Evolutionary conservation across 768 basidiomycete genomes (phyloP).

Genomic region (Leccinum imitatum): DNA sequence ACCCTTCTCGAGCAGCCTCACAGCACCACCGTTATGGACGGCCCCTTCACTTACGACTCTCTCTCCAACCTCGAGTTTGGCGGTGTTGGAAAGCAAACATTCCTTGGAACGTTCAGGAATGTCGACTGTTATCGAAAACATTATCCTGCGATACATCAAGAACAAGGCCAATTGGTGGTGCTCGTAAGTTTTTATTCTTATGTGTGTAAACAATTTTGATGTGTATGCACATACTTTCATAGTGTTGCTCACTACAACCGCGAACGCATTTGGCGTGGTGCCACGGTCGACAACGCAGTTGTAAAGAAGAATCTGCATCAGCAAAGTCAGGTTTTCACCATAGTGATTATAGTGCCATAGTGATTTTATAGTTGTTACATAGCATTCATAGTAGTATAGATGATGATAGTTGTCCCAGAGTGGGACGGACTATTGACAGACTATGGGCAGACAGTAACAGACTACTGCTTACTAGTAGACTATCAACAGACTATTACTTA

Average conservation of each 20-base stretch:
- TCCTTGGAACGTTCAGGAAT: constrained; percentile 99
- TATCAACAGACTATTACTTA: too few relatives aligned
- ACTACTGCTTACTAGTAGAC: too few relatives aligned
- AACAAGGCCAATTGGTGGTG: constrained; percentile 95
- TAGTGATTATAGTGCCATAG: too few relatives aligned
- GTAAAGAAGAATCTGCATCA: constrained; percentile 89
- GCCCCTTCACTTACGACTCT: constrained; percentile 46
- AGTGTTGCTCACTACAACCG: constrained; percentile 97
- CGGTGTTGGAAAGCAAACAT: constrained; percentile 97
- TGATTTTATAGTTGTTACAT: too few relatives aligned
- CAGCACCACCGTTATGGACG: constrained; percentile 51
- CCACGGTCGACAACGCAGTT: constrained; percentile 97
- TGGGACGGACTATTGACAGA: too few relatives aligned
- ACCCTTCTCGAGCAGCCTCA: constrained; percentile 51
- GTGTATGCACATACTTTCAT: constrained; percentile 1
- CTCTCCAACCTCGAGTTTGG: constrained; percentile 55
- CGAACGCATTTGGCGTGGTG: constrained; percentile 94
- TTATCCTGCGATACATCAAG: constrained; percentile 86
- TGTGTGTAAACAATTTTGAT: neutral
- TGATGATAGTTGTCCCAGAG: too few relatives aligned
- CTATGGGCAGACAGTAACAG: too few relatives aligned
- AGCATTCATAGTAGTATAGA: too few relatives aligned
- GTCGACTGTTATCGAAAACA: constrained; percentile 99
- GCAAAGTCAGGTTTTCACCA: too few relatives aligned
- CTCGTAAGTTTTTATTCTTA: constrained; percentile 51